phyloP scores from a whole-genome alignment of 1,284 basidiomycete genomes.

The Wolfiporia cocos region DNA sequence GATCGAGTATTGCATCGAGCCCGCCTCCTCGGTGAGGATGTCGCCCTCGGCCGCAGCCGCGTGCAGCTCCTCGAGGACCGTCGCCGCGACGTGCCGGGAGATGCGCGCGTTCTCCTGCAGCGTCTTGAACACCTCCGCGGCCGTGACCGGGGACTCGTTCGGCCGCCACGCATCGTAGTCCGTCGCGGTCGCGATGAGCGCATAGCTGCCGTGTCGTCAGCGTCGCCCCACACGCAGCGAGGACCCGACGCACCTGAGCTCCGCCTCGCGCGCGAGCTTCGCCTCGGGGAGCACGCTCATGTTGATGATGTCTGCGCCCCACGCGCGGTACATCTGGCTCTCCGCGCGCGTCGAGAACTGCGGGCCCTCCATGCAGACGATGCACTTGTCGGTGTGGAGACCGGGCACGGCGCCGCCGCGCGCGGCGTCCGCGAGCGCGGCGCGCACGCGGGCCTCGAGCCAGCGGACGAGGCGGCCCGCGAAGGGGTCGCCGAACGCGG shows the following conservation, averaged over 20 bases:
- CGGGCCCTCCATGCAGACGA: slow-evolving; percentile 97
- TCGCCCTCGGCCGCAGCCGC: slow-evolving; percentile 44
- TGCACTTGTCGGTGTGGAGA: slow-evolving; percentile 77
- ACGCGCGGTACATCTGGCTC: slow-evolving; percentile 88
- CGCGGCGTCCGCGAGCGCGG: slow-evolving; percentile 53
- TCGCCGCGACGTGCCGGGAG: slow-evolving; percentile 69
- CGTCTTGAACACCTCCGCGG: slow-evolving; percentile 86
- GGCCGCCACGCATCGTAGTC: slow-evolving; percentile 91
- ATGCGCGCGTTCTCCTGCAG: slow-evolving; percentile 83
- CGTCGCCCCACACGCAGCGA: slow-evolving; percentile 1
- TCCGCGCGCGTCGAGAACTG: slow-evolving; percentile 95
- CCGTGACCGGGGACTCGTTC: slow-evolving; percentile 77
- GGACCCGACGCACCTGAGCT: slow-evolving; percentile 62
- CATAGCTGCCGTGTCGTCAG: slow-evolving; percentile 53
- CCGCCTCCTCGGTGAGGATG: slow-evolving; percentile 61
- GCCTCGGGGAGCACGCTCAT: slow-evolving; percentile 96
- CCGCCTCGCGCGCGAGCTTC: slow-evolving; percentile 93
- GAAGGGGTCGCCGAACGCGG: slow-evolving; percentile 92
- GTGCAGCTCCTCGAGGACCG: slow-evolving; percentile 77
- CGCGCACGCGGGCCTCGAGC: slow-evolving; percentile 62
- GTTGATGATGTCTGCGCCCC: slow-evolving; percentile 94
- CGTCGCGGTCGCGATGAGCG: slow-evolving; percentile 85
- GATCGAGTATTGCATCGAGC: slow-evolving; percentile 80
- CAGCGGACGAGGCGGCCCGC: slow-evolving; percentile 60
- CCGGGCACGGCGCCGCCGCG: slow-evolving; percentile 42